Evolutionary conservation across 768 basidiomycete species (phyloP).

Genomic region (Boletus subcaerulescens): DNA sequence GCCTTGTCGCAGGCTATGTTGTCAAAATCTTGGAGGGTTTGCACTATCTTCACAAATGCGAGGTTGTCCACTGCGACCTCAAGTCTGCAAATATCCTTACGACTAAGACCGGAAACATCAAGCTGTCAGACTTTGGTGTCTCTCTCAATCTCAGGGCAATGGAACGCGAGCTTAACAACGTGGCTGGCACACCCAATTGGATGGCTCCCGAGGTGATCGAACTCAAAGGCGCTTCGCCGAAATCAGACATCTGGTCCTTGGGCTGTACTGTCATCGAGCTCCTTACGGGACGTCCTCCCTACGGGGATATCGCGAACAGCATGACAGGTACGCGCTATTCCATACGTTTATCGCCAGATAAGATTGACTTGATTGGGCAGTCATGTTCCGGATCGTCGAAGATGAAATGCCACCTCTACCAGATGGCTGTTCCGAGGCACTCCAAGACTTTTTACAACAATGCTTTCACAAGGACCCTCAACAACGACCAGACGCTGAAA

Average conservation of each 20-base stretch:
- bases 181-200: slow-evolving; percentile 97
- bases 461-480: slow-evolving; percentile 91
- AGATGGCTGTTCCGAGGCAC: slow-evolving; percentile 67
- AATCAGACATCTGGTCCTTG: slow-evolving; percentile 94
- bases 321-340: slow-evolving; percentile 71
- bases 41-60: slow-evolving; percentile 84
- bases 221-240: slow-evolving; percentile 88
- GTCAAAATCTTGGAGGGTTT: slow-evolving; percentile 96
- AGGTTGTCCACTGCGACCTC: slow-evolving; percentile 96
- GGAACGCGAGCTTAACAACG: slow-evolving; percentile 79
- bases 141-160: slow-evolving; percentile 93
- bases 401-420: slow-evolving; percentile 88
- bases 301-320: slow-evolving; percentile 82
- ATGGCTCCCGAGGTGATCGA: slow-evolving; percentile 99
- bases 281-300: slow-evolving; percentile 88
- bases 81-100: slow-evolving; percentile 99
- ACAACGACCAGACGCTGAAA: slow-evolving; percentile 78
- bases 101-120: slow-evolving; percentile 96
- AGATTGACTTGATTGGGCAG: slow-evolving; percentile 37
- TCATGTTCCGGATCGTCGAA: slow-evolving; percentile 98
- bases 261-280: slow-evolving; percentile 95
- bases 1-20: slow-evolving; percentile 87
- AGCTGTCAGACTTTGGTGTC: slow-evolving; percentile 96
- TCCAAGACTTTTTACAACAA: slow-evolving; percentile 75
- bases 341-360: neutral